Percentiles rank a stretch among this genome's conserved stretches.
Conservation (phyloP, 2,329 filamentous ascomycete genomes). For the Metarhizium sp. region DNA sequence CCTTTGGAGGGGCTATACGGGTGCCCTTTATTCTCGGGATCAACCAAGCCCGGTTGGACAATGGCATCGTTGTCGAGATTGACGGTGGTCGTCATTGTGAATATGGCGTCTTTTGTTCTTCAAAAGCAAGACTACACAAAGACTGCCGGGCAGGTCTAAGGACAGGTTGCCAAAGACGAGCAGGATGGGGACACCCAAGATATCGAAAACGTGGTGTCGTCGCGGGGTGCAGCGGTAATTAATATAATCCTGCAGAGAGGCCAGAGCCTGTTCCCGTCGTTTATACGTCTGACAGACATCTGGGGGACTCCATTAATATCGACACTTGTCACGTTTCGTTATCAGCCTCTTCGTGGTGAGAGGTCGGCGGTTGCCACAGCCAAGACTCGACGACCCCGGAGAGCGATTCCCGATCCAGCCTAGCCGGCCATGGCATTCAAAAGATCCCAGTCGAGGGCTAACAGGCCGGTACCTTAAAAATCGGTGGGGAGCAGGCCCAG, state of each 20-base stretch:
- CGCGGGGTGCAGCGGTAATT: not conserved
- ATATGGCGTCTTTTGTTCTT: not conserved
- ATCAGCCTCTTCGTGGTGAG: not conserved
- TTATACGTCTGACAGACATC: not conserved
- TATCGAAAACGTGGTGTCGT: not conserved
- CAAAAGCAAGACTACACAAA: not conserved
- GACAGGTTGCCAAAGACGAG: not conserved
- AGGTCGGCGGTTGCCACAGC: conserved; percentile 2
- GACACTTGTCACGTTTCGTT: not conserved
- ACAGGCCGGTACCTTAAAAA: too few species aligned
- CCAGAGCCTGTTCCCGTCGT: too few species aligned
- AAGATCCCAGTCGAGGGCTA: conserved; percentile 3
- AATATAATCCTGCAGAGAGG: not conserved
- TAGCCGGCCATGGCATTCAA: conserved; percentile 1
- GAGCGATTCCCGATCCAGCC: conserved; percentile 1
- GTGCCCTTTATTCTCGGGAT: conserved; percentile 21
- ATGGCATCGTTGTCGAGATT: conserved; percentile 28
- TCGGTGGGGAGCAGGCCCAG: too few species aligned
- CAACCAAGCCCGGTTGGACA: conserved; percentile 20
- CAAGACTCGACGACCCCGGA: conserved; percentile 4
- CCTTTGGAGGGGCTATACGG: conserved; percentile 16
- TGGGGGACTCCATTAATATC: not conserved
- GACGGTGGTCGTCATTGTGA: conserved; percentile 24
- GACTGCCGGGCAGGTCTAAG: not conserved
- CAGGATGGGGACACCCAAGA: not conserved